These are phyloP conservation scores for Cardiospermum halicacabum DNA, from an alignment of 345 rosid genomes.

Conservation along the genomic window DNA sequence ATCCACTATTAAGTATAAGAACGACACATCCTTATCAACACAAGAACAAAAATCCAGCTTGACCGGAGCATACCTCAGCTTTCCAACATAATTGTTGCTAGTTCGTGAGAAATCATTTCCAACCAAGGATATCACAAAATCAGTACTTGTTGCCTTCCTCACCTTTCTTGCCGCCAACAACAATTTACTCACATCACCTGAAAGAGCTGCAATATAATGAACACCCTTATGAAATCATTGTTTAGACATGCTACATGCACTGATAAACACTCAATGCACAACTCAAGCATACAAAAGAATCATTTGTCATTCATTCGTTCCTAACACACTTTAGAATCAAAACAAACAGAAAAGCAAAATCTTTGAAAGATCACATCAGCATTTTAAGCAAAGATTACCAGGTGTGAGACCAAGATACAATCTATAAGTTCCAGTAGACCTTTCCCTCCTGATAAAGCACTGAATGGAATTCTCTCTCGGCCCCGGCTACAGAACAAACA, in stretches of 20 bases:
- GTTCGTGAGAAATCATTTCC: conserved; percentile 60
- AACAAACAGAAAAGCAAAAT: background rate
- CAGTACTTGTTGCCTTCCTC: conserved; percentile 59
- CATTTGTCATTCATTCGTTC: background rate
- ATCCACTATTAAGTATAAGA: conserved; percentile 12
- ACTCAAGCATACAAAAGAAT: background rate
- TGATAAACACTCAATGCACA: background rate
- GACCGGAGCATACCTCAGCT: conserved; percentile 47
- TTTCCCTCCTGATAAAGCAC: conserved; percentile 81
- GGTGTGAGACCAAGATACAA: conserved; percentile 83
- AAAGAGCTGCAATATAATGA: conserved; percentile 41
- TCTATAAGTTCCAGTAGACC: conserved; percentile 57
- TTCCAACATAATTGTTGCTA: conserved; percentile 61
- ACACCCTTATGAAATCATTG: conserved; percentile 5
- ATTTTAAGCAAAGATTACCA: conserved; percentile 57
- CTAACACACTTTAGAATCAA: background rate
- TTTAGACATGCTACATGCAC: background rate
- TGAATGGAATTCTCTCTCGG: conserved; percentile 79
- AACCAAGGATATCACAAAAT: conserved; percentile 67
- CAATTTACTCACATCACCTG: conserved; percentile 71
- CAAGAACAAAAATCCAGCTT: conserved; percentile 1
- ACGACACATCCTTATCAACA: conserved; percentile 1
- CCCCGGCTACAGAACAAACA: conserved; percentile 57
- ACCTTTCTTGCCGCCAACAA: conserved; percentile 81
- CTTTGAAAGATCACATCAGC: no score